Evolutionary conservation across 805 yeast species (phyloP).

Genomic region (Torulaspora indica): DNA sequence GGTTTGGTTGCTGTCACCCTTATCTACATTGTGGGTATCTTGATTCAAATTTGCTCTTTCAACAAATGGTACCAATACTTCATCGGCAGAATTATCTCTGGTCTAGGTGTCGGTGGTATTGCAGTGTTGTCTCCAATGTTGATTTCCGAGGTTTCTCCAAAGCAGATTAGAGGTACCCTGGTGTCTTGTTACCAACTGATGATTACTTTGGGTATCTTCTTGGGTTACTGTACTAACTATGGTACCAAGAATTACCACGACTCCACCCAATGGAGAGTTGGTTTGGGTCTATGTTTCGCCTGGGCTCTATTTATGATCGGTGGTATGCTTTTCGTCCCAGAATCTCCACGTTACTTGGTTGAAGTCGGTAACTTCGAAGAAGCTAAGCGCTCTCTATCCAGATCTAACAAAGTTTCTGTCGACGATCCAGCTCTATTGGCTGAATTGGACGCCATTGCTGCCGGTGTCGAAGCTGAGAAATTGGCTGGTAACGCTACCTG

Average conservation of each 20-base stretch:
- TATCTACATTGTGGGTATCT: constrained; percentile 62
- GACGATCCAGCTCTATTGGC: constrained; percentile 53
- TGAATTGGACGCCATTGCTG: constrained; percentile 54
- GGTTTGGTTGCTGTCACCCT: constrained; percentile 59
- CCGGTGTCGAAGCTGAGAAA: constrained; percentile 57
- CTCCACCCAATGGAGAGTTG: constrained; percentile 70
- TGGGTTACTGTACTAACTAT: constrained; percentile 71
- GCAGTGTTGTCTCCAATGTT: constrained; percentile 73
- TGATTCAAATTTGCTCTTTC: constrained; percentile 57
- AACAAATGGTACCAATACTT: constrained; percentile 66
- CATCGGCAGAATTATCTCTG: constrained; percentile 66
- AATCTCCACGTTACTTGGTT: constrained; percentile 64
- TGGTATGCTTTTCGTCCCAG: constrained; percentile 54
- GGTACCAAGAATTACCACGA: constrained; percentile 42
- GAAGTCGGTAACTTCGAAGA: constrained; percentile 53
- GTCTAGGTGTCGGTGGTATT: constrained; percentile 73
- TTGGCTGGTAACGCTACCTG: constrained; percentile 63
- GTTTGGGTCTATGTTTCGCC: constrained; percentile 52
- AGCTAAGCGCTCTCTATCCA: constrained; percentile 56
- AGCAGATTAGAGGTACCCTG: constrained; percentile 60
- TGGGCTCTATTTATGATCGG: constrained; percentile 40
- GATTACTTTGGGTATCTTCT: constrained; percentile 69
- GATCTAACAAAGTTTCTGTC: constrained; percentile 48
- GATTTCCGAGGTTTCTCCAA: constrained; percentile 44
- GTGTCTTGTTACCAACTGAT: constrained; percentile 68